These are phyloP conservation scores for Colletotrichum incanum DNA, from an alignment of 2,329 filamentous ascomycete species.

Conservation along the genomic window DNA sequence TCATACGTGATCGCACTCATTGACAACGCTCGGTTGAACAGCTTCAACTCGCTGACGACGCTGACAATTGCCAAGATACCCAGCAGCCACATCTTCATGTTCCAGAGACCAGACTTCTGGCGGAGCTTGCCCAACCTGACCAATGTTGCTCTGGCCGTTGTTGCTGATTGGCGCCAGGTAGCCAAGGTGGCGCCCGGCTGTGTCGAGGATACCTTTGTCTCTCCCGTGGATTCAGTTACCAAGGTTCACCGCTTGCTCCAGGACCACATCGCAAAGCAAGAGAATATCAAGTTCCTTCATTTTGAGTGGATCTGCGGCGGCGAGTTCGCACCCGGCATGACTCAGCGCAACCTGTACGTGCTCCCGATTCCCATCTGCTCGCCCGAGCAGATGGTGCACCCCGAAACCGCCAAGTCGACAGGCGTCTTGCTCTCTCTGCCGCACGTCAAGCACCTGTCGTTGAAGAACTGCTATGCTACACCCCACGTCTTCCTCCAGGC, in stretches of 20 bases:
- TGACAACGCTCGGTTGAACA: slow-evolving; percentile 65
- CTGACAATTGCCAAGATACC: slow-evolving; percentile 77
- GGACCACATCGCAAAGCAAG: slow-evolving; percentile 62
- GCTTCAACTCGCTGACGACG: slow-evolving; percentile 69
- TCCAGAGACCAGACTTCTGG: slow-evolving; percentile 76
- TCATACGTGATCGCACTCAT: slow-evolving; percentile 77
- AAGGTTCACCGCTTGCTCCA: slow-evolving; percentile 69
- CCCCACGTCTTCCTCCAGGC: slow-evolving; percentile 71
- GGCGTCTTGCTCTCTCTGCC: slow-evolving; percentile 67
- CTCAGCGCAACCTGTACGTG: slow-evolving; percentile 74
- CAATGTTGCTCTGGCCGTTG: slow-evolving; percentile 72
- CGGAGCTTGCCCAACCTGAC: slow-evolving; percentile 67
- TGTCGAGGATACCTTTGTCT: slow-evolving; percentile 63
- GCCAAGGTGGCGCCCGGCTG: slow-evolving; percentile 66
- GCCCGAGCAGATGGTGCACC: slow-evolving; percentile 50
- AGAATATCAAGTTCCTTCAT: slow-evolving; percentile 70
- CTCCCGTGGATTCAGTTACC: slow-evolving; percentile 66
- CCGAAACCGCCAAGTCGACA: slow-evolving; percentile 51
- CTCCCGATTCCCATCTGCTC: slow-evolving; percentile 71
- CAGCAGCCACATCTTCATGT: slow-evolving; percentile 69
- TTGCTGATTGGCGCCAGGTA: slow-evolving; percentile 77
- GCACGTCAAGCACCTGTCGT: slow-evolving; percentile 70
- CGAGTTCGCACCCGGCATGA: slow-evolving; percentile 74
- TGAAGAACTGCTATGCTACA: slow-evolving; percentile 80
- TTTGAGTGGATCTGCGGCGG: slow-evolving; percentile 79